Conservation (phyloP, 1,139 yeast genomes). For the Yarrowia galli region DNA sequence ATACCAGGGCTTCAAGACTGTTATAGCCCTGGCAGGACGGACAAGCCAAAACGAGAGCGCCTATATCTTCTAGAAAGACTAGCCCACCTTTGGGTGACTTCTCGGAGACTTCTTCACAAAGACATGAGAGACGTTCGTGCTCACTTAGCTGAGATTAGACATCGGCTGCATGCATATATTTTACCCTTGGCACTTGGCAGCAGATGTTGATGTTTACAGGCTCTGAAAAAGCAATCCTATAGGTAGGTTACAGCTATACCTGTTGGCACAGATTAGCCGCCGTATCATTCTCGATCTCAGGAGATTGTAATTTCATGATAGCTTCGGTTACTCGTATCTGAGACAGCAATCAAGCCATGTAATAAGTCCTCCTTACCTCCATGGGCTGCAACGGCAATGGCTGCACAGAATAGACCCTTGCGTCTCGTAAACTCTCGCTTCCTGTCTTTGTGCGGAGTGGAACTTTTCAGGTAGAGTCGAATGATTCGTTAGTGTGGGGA, state of each 20-base stretch:
- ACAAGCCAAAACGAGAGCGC: too few relatives aligned
- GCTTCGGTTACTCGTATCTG: too few relatives aligned
- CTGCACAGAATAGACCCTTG: slow-evolving; percentile 27
- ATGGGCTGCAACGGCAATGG: slow-evolving; percentile 20
- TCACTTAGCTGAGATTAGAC: not conserved
- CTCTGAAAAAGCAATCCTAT: slow-evolving; percentile 6
- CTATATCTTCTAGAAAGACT: too few relatives aligned
- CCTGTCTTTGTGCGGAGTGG: not conserved
- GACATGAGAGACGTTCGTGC: not conserved
- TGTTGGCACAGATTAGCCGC: too few relatives aligned
- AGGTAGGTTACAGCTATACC: too few relatives aligned
- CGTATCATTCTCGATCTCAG: too few relatives aligned
- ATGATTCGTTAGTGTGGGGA: too few relatives aligned
- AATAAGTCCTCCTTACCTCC: not conserved
- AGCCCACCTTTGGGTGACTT: not conserved
- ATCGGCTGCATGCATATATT: slow-evolving; percentile 1
- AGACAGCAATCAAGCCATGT: not conserved
- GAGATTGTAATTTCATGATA: too few relatives aligned
- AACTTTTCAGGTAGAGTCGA: too few relatives aligned
- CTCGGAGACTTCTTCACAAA: not conserved
- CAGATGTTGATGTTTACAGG: slow-evolving; percentile 8
- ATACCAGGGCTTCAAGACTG: not conserved
- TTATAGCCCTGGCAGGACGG: too few relatives aligned
- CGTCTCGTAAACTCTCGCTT: slow-evolving; percentile 10
- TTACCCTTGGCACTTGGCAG: slow-evolving; percentile 1